A percentile compares a stretch with the other conserved stretches of the same genome.
Evolutionary conservation across 148 eudicot species (phyloP).

Genomic region (Vaccinium vitisidaea): DNA sequence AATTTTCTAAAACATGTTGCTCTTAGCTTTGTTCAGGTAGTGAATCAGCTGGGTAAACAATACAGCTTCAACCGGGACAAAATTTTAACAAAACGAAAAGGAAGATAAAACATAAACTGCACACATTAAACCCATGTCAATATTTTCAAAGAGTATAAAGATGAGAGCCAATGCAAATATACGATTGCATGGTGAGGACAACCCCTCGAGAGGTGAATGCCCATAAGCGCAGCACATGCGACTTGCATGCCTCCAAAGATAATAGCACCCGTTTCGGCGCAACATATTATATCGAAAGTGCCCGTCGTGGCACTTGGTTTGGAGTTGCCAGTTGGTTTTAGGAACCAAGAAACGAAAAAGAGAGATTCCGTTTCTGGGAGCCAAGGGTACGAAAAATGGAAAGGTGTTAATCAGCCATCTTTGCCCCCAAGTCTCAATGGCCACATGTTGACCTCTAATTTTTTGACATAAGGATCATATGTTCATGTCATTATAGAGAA

Average conservation of each 20-base stretch:
- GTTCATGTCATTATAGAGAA: too few relatives aligned
- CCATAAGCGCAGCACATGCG: background rate
- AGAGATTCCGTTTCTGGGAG: too few relatives aligned
- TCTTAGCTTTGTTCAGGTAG: background rate
- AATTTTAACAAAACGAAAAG: background rate
- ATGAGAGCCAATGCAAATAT: background rate
- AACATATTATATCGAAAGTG: background rate
- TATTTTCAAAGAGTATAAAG: background rate
- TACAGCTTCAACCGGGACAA: background rate
- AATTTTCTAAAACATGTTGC: background rate
- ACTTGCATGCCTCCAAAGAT: background rate
- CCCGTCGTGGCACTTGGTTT: background rate
- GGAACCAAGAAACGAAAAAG: too few relatives aligned
- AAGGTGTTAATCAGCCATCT: too few relatives aligned
- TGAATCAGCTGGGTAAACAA: background rate
- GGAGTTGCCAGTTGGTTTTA: too few relatives aligned
- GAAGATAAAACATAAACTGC: constrained; percentile 6
- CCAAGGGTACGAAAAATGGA: too few relatives aligned
- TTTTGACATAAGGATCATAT: too few relatives aligned
- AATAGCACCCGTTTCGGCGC: background rate
- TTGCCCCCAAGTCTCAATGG: too few relatives aligned
- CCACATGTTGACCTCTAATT: too few relatives aligned
- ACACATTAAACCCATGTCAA: background rate
- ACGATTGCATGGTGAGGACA: background rate
- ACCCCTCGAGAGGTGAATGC: background rate